A percentile compares a stretch with the other conserved stretches of the same genome.
Conservation (phyloP, 805 yeast species). For the Saccharomycopsis babjevae region DNA sequence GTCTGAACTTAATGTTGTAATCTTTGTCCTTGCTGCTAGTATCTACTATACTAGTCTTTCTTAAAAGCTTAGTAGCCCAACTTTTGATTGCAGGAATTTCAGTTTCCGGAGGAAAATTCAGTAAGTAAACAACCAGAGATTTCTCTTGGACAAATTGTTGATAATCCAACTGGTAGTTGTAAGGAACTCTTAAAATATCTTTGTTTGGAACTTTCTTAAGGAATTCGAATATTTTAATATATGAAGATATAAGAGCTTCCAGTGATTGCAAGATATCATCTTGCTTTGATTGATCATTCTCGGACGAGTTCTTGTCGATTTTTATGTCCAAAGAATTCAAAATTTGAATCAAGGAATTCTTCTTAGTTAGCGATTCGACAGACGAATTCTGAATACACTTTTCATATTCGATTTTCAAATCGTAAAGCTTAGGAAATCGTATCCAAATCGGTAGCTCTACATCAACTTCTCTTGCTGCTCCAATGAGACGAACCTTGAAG, state of each 20-base stretch:
- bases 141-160: slow-evolving; percentile 43
- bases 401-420: slow-evolving; percentile 59
- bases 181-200: background rate
- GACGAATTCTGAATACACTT: slow-evolving; percentile 45
- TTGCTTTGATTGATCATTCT: background rate
- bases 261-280: background rate
- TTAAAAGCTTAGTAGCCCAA: slow-evolving; percentile 81
- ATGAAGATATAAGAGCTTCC: background rate
- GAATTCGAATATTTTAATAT: slow-evolving; percentile 58
- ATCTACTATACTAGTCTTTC: slow-evolving; percentile 44
- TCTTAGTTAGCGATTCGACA: slow-evolving; percentile 20
- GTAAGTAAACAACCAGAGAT: slow-evolving; percentile 67
- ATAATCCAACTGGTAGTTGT: background rate
- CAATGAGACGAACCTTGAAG: slow-evolving; percentile 63
- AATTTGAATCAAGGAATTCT: slow-evolving; percentile 20
- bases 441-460: slow-evolving; percentile 64
- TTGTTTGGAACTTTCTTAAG: background rate
- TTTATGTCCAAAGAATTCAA: slow-evolving; percentile 25
- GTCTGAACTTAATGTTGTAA: slow-evolving; percentile 64
- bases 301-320: slow-evolving; percentile 1
- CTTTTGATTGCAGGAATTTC: slow-evolving; percentile 85
- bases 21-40: background rate
- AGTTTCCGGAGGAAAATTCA: slow-evolving; percentile 76
- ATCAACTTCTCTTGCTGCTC: slow-evolving; percentile 73
- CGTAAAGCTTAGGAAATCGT: slow-evolving; percentile 69